Evolutionary conservation across 1,284 basidiomycete species (phyloP).

Genomic region (Ustilago tritici): DNA sequence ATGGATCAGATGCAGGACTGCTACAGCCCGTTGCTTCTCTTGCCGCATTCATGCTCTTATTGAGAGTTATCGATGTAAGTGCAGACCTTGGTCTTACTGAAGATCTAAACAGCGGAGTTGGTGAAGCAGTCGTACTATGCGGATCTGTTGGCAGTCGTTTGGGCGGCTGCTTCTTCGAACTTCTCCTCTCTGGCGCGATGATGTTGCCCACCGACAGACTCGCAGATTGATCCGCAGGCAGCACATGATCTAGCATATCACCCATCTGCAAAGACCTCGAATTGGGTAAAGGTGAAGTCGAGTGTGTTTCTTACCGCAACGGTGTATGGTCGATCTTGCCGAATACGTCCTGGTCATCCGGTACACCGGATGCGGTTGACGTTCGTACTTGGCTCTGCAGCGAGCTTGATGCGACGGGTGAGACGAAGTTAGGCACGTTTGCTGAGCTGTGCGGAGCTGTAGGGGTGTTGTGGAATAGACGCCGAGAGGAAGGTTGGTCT

Average conservation of each 20-base stretch:
- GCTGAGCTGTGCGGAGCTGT: conserved; percentile 11
- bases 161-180: conserved; percentile 41
- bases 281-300: conserved; percentile 46
- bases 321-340: conserved; percentile 48
- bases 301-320: conserved; percentile 39
- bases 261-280: conserved; percentile 43
- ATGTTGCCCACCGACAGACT: conserved; percentile 43
- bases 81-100: conserved; percentile 17
- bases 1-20: conserved; percentile 21
- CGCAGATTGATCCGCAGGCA: conserved; percentile 28
- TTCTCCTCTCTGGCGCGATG: conserved; percentile 39
- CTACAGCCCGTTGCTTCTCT: neutral
- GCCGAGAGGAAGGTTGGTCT: conserved; percentile 28
- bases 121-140: conserved; percentile 34
- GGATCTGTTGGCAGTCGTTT: conserved; percentile 28
- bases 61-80: conserved; percentile 31
- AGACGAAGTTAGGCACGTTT: conserved; percentile 11
- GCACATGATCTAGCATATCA: conserved; percentile 39
- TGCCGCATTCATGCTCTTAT: conserved; percentile 4
- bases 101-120: conserved; percentile 32
- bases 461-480: conserved; percentile 40
- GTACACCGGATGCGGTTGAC: conserved; percentile 13
- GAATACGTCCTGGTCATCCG: conserved; percentile 34
- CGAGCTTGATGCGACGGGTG: conserved; percentile 8
- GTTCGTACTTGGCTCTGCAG: conserved; percentile 20